Evolutionary conservation across 768 basidiomycete species (phyloP).

Genomic region (Termitomyces sp.): DNA sequence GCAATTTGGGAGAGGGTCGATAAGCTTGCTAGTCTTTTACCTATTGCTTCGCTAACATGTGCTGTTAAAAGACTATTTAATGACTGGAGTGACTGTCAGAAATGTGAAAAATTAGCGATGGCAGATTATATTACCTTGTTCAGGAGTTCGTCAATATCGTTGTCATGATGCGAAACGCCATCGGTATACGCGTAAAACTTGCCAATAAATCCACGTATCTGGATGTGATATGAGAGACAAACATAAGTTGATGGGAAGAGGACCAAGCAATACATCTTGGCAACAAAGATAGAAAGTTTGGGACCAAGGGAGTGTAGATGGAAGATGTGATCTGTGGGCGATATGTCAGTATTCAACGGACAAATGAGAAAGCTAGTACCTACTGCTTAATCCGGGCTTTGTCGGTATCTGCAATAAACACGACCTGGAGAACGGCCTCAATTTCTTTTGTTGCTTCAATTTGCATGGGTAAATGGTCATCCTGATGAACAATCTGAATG

Average conservation of each 20-base stretch:
- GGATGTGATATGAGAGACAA: background rate
- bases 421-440: constrained; percentile 70
- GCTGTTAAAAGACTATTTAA: constrained; percentile 79
- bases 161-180: constrained; percentile 87
- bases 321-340: constrained; percentile 52
- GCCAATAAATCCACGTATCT: constrained; percentile 62
- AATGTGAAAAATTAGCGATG: background rate
- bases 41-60: constrained; percentile 74
- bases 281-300: constrained; percentile 94
- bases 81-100: constrained; percentile 46
- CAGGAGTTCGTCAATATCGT: constrained; percentile 87
- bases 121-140: constrained; percentile 57
- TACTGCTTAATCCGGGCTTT: constrained; percentile 57
- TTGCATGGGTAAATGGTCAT: constrained; percentile 90
- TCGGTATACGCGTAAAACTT: constrained; percentile 97
- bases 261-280: constrained; percentile 59
- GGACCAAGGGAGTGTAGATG: constrained; percentile 87
- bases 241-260: background rate
- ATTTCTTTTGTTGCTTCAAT: constrained; percentile 57
- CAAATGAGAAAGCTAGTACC: constrained; percentile 7
- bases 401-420: constrained; percentile 78
- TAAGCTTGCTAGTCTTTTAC: constrained; percentile 67
- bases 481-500: constrained; percentile 72
- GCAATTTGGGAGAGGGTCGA: constrained; percentile 87
- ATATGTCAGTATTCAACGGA: background rate